These are phyloP conservation scores for Trichodelitschia bisporula DNA, from an alignment of 495 filamentous ascomycete species.

Conservation along the genomic window DNA sequence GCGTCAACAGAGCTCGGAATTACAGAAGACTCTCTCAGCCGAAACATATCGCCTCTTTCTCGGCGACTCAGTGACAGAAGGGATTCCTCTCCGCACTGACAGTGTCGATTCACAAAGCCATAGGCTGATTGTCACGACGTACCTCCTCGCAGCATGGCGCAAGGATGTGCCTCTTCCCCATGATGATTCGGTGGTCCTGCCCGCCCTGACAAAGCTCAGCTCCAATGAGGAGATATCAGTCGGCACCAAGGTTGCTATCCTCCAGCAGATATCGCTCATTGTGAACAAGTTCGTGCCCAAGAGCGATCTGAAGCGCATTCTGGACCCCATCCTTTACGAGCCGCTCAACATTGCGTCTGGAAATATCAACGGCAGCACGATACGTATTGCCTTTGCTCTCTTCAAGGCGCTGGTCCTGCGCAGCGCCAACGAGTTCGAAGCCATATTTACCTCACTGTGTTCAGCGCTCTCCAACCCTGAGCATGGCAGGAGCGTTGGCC, in stretches of 20 bases:
- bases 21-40: slow-evolving; percentile 17
- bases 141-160: slow-evolving; percentile 32
- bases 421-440: slow-evolving; percentile 2
- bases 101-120: too few relatives aligned
- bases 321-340: slow-evolving; percentile 12
- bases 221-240: slow-evolving; percentile 3
- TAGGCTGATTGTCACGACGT: slow-evolving; percentile 38
- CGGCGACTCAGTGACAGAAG: slow-evolving; percentile 6
- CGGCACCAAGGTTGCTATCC: slow-evolving; percentile 20
- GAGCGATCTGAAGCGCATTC: slow-evolving; percentile 15
- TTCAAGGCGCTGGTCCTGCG: slow-evolving; percentile 17
- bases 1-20: background rate
- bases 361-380: slow-evolving; percentile 13
- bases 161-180: slow-evolving; percentile 15
- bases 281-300: slow-evolving; percentile 40
- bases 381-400: slow-evolving; percentile 17
- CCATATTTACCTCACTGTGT: slow-evolving; percentile 23
- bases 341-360: slow-evolving; percentile 7
- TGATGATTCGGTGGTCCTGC: slow-evolving; percentile 13
- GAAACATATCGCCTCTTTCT: slow-evolving; percentile 38
- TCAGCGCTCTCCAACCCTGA: slow-evolving; percentile 25
- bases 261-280: slow-evolving; percentile 37
- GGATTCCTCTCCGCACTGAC: slow-evolving; percentile 1
- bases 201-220: slow-evolving; percentile 5
- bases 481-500: slow-evolving; percentile 22